Percentiles rank a stretch among this genome's conserved stretches.
phyloP scores from a whole-genome alignment of 1,284 basidiomycete genomes.

The Fomitopsis schrenkii region DNA sequence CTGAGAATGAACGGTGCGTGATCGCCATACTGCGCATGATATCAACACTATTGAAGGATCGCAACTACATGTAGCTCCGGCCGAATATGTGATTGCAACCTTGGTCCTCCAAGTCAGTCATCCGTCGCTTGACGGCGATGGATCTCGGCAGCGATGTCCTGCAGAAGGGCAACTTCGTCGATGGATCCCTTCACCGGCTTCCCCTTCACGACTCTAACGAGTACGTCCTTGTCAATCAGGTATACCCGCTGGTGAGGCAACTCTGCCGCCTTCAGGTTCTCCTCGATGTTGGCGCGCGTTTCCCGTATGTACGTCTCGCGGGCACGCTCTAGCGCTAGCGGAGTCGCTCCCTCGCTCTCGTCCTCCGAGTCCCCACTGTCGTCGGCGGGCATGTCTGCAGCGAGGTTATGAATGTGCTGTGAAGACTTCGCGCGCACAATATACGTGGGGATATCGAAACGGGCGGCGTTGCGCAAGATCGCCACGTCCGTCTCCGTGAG shows the following conservation, averaged over 20 bases:
- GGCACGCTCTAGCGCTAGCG: not conserved
- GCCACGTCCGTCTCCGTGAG: not conserved
- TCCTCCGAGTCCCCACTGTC: not conserved
- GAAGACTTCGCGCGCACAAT: conserved; percentile 2
- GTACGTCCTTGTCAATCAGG: not conserved
- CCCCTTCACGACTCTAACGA: too few species aligned
- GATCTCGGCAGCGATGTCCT: too few species aligned
- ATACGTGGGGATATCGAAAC: conserved; percentile 1
- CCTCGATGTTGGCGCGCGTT: not conserved
- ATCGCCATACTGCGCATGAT: too few species aligned
- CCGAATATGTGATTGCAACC: too few species aligned
- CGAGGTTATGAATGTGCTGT: not conserved
- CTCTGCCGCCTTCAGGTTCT: not conserved
- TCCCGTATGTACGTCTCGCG: not conserved
- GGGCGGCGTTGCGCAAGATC: not conserved
- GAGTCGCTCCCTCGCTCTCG: not conserved
- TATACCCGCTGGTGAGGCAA: conserved; percentile 1
- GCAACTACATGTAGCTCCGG: too few species aligned
- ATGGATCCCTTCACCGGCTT: too few species aligned
- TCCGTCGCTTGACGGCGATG: too few species aligned
- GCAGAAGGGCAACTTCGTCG: too few species aligned
- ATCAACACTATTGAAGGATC: too few species aligned
- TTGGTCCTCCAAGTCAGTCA: too few species aligned
- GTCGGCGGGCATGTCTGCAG: not conserved
- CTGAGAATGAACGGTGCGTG: too few species aligned